Base-by-base conservation (phyloP, 139 green algal species). In the Astrephomene gubernaculifera region DNA sequence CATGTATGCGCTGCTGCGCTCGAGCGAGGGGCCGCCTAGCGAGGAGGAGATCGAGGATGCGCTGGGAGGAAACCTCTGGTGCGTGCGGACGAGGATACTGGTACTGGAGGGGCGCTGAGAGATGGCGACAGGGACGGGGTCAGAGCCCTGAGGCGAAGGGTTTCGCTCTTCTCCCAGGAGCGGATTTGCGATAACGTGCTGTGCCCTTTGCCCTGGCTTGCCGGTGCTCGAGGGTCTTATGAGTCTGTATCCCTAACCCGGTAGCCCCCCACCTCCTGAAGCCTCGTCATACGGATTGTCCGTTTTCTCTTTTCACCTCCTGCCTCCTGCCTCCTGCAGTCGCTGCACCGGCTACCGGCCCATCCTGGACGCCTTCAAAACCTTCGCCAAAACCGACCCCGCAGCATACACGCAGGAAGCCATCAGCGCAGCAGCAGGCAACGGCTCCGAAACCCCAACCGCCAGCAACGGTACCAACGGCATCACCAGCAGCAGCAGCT, bases 261-360 rank as follows among this genome's bases (percentile, higher is more conserved):
- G n/a, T n/a, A n/a, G n/a, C n/a, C n/a, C n/a, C n/a, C n/a, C n/a
- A n/a, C n/a, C n/a, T n/a, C n/a, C n/a, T n/a, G n/a, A n/a, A n/a
- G n/a, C n/a, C n/a, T n/a, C n/a, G n/a, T n/a, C n/a, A 57, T 57
- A 57, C 49, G 14, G 49, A 57, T 57, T 57, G 14, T 17, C 49
- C 49, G 14, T 17, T 25, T 35, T 24, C 36, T 39, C 38, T 10
- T 24, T 21, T 71, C n/a, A 7, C 57, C 57, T 33, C 57, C 38
- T n/a, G n/a, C 41, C 24, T 35, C 36, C 57, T n/a, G 10, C 33
- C 5, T 33, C 68, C 68, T 1, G 3, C 89, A 96, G 94, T 88
- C 94, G 97, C 39, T 99, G 97, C 88, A 99, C 97, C 0, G 97
- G 97, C 19, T 99, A 99, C 88, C 91, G 97, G 2, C 97, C 97